Conservation (phyloP, 768 basidiomycete species). For the Amanita phalloides region DNA sequence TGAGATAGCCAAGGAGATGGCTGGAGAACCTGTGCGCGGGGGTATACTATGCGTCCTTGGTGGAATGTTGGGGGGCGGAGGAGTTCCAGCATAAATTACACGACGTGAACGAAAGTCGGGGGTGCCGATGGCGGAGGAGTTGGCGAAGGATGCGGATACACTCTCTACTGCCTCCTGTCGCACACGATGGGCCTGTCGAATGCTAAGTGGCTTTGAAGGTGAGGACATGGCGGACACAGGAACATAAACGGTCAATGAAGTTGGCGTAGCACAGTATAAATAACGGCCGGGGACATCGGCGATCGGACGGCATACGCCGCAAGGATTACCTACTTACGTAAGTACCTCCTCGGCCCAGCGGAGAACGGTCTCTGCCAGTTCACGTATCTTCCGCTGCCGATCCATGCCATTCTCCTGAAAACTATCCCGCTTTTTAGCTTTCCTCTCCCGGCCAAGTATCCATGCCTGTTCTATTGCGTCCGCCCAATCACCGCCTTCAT, state of each 20-base stretch:
- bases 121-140: constrained; percentile 36
- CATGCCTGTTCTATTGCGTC: constrained; percentile 47
- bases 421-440: constrained; percentile 37
- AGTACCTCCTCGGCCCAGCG: neutral
- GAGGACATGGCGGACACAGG: constrained; percentile 2
- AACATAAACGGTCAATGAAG: constrained; percentile 8
- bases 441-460: constrained; percentile 31
- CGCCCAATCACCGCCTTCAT: constrained; percentile 72
- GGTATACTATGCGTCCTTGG: constrained; percentile 9
- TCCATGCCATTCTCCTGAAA: constrained; percentile 34
- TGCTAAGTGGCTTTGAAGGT: constrained; percentile 2
- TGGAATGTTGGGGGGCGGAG: constrained; percentile 49
- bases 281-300: neutral
- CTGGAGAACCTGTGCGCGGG: constrained; percentile 9
- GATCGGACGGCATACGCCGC: neutral
- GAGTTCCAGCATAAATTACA: constrained; percentile 50
- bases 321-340: neutral
- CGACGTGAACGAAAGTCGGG: constrained; percentile 54
- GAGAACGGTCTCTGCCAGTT: neutral
- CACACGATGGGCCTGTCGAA: neutral
- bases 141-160: constrained; percentile 17
- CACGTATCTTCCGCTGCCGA: constrained; percentile 36
- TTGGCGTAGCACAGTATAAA: constrained; percentile 8
- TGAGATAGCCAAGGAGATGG: constrained; percentile 6
- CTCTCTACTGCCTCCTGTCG: constrained; percentile 1